phyloP scores from a whole-genome alignment of 352 stramenopile species.

The Phytophthora quininea region DNA sequence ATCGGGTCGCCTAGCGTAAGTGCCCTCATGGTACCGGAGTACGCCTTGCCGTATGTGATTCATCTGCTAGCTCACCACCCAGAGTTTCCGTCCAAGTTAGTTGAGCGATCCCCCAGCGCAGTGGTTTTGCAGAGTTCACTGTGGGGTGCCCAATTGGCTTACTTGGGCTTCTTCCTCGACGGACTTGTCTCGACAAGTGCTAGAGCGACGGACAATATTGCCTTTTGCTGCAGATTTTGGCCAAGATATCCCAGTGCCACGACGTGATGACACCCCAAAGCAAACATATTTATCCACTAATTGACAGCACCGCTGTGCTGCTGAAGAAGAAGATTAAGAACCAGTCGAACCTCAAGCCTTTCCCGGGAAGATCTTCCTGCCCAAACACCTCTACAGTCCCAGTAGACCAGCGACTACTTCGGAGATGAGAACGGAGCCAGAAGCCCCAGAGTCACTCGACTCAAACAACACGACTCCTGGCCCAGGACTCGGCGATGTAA shows the following conservation, averaged over 20 bases:
- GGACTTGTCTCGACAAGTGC: conserved; percentile 60
- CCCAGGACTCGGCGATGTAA: conserved; percentile 52
- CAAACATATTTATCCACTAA: conserved; percentile 64
- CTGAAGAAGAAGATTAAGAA: conserved; percentile 89
- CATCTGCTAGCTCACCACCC: conserved; percentile 85
- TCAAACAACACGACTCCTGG: conserved; percentile 5
- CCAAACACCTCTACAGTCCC: conserved; percentile 66
- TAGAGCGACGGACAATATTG: conserved; percentile 78
- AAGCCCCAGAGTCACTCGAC: conserved; percentile 28
- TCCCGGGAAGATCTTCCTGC: conserved; percentile 84
- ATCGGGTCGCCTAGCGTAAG: conserved; percentile 12
- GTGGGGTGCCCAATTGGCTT: conserved; percentile 67
- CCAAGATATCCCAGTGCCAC: conserved; percentile 76
- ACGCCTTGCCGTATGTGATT: conserved; percentile 79
- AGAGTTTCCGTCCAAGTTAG: conserved; percentile 56
- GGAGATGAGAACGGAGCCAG: conserved; percentile 34
- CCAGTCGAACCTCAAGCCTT: conserved; percentile 83
- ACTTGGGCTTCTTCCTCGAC: conserved; percentile 78
- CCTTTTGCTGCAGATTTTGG: conserved; percentile 86
- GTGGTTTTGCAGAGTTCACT: conserved; percentile 38
- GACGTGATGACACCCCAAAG: conserved; percentile 51
- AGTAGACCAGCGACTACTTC: conserved; percentile 22
- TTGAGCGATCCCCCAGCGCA: conserved; percentile 34
- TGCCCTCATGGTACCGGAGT: conserved; percentile 86
- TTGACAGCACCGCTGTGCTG: conserved; percentile 58